phyloP scores from a whole-genome alignment of 306 rosid genomes.

The Sicyos edulis region DNA sequence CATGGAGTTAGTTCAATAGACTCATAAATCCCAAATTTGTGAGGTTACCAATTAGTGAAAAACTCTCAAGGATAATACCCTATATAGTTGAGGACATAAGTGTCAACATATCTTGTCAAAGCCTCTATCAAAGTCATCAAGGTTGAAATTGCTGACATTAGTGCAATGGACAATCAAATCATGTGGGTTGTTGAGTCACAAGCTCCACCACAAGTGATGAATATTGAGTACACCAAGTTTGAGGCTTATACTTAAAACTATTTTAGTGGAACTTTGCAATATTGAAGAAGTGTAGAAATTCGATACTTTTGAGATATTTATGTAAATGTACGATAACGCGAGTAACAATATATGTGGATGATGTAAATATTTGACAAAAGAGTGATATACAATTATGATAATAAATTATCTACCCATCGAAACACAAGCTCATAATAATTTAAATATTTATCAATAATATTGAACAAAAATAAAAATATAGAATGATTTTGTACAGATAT shows the following conservation, averaged over 20 bases:
- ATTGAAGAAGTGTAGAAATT: background rate
- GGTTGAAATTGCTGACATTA: background rate
- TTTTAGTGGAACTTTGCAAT: background rate
- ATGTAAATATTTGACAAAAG: background rate
- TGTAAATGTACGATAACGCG: too few species aligned
- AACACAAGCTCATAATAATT: too few species aligned
- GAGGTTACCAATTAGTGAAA: too few species aligned
- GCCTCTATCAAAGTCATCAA: too few species aligned
- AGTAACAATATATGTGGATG: background rate
- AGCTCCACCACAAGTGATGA: background rate
- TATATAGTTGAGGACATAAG: too few species aligned
- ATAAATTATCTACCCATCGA: background rate
- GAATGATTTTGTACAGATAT: background rate
- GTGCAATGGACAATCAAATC: background rate
- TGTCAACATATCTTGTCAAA: too few species aligned
- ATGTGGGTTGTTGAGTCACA: background rate
- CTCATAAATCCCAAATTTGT: too few species aligned
- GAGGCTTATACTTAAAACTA: background rate
- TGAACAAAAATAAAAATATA: background rate
- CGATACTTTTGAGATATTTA: background rate
- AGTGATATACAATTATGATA: background rate
- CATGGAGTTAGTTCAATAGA: too few species aligned
- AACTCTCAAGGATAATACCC: too few species aligned
- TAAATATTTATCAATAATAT: too few species aligned
- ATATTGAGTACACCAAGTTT: background rate